Conservation (phyloP, 129 eudicot species). For the carrot (Daucus carota) region DNA sequence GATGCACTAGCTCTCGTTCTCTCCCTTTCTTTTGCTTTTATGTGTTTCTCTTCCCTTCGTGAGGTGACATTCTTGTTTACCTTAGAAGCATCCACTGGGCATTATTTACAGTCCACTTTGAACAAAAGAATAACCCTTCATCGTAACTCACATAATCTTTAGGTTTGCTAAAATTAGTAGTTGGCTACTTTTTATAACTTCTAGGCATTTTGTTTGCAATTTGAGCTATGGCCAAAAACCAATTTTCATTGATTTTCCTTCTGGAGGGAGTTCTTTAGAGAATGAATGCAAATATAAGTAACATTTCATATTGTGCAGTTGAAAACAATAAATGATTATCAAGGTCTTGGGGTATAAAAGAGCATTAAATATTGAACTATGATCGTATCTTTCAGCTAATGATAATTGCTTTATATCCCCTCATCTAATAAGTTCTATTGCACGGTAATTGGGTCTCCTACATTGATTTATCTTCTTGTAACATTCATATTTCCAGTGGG, state of each 20-base stretch:
- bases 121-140: neutral
- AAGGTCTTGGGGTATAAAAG: neutral
- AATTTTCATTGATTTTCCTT: neutral
- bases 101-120: neutral
- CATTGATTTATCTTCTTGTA: neutral
- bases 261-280: neutral
- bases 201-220: neutral
- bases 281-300: neutral
- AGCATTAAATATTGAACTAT: neutral
- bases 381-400: neutral
- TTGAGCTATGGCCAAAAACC: neutral
- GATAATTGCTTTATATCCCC: neutral
- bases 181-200: neutral
- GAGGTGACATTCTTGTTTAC: neutral
- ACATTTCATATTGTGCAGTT: neutral
- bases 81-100: neutral
- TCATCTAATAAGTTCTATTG: neutral
- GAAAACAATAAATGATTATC: neutral
- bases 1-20: neutral
- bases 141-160: neutral
- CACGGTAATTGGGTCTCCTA: neutral
- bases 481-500: slow-evolving; percentile 49
- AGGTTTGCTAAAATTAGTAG: neutral
- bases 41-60: neutral
- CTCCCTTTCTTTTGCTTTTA: neutral